phyloP scores from a whole-genome alignment of 768 basidiomycete species.

The Leccinellum luteum region DNA sequence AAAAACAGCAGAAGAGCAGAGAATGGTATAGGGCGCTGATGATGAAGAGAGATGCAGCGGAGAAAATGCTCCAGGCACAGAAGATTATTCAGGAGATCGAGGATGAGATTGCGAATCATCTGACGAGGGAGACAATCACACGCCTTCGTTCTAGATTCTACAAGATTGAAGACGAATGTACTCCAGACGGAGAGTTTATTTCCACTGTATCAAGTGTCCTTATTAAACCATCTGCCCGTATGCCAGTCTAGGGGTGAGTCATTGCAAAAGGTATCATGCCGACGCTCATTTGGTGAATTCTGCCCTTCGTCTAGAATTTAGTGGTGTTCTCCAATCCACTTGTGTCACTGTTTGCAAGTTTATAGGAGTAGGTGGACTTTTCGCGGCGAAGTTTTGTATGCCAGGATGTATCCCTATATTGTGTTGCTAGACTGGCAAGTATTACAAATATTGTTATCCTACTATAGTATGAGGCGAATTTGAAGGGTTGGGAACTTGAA shows the following conservation, averaged over 20 bases:
- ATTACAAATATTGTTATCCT: too few relatives aligned
- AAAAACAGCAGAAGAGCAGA: not conserved
- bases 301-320: too few relatives aligned
- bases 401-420: too few relatives aligned
- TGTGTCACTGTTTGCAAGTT: too few relatives aligned
- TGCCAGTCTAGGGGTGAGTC: not conserved
- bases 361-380: too few relatives aligned
- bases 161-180: not conserved
- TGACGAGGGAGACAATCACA: not conserved
- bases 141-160: not conserved
- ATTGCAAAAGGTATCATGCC: too few relatives aligned
- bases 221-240: not conserved
- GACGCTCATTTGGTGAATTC: too few relatives aligned
- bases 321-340: too few relatives aligned
- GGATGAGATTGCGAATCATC: not conserved
- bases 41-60: not conserved
- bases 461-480: too few relatives aligned
- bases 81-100: not conserved
- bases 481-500: too few relatives aligned
- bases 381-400: too few relatives aligned
- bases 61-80: not conserved
- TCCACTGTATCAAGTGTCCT: not conserved
- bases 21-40: not conserved
- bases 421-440: too few relatives aligned
- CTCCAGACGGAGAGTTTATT: not conserved